A percentile compares a stretch with the other conserved stretches of the same genome.
phyloP scores from a whole-genome alignment of 2,329 filamentous ascomycete genomes.

The Didymella keratinophila region DNA sequence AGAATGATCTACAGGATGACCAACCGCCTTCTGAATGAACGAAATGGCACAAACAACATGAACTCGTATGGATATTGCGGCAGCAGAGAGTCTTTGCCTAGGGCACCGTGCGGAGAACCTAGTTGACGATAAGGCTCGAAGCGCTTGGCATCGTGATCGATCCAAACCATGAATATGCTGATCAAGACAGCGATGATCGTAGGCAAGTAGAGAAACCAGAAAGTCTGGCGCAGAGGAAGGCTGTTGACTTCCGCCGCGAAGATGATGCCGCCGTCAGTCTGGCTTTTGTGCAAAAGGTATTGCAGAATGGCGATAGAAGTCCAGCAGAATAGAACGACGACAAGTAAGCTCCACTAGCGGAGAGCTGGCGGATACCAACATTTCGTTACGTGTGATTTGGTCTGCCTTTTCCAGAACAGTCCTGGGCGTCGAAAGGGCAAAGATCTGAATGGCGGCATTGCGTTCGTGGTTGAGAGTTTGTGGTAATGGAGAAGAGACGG shows the following conservation, averaged over 20 bases:
- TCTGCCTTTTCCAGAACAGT: no score
- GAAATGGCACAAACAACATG: constrained; percentile 48
- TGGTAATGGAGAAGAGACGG: no score
- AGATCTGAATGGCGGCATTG: no score
- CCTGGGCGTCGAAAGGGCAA: no score
- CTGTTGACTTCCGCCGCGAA: constrained; percentile 47
- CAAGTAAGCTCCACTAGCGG: constrained; percentile 11
- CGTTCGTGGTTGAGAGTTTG: no score
- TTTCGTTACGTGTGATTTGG: no score
- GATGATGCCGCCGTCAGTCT: constrained; percentile 53
- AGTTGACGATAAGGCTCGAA: constrained; percentile 66
- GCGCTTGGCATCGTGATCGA: constrained; percentile 65
- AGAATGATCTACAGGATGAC: no score
- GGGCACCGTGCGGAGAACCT: no score
- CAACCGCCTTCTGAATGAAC: no score
- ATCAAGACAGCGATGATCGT: constrained; percentile 63
- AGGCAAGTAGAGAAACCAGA: constrained; percentile 57
- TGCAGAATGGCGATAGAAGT: constrained; percentile 56
- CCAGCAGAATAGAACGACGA: constrained; percentile 18
- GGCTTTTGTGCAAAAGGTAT: constrained; percentile 52
- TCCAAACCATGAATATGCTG: constrained; percentile 61
- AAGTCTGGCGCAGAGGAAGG: constrained; percentile 54
- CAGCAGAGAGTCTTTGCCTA: no score
- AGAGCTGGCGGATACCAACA: background rate
- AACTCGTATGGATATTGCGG: no score